Evolutionary conservation across 768 basidiomycete species (phyloP), one percentile per base, ranked within the genome.

Genomic region (Tricholoma hemisulphureum): DNA sequence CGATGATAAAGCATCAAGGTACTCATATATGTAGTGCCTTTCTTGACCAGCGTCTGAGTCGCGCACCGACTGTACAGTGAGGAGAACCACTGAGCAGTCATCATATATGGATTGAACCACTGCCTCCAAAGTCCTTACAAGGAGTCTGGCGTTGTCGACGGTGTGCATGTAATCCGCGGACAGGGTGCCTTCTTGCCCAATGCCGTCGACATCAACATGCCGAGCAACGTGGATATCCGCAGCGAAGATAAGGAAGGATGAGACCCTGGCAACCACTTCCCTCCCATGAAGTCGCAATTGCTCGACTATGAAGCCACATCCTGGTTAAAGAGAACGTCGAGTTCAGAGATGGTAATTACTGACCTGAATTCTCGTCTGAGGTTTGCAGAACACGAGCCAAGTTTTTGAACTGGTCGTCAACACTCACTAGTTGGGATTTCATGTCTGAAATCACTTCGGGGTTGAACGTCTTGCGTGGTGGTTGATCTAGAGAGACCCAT

Each of bases 141-240:
- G 79, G 8, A 76, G 63, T 28, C 88, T 80, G 18, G 90, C 93
- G 56, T 79, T 84, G 45, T 85, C 84, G 2, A 94, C 87, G 18
- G 85, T 84, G 60, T 84, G 80, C 13, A 77, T 67, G 66, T 91
- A 93, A 31, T 76, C 67, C 18, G 81, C 75, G 21, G 76, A 67
- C 6, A 78, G 69, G 13, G 76, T 75, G 1, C 77, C 73, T 26
- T 83, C 80, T 58, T 80, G 77, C 24, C 77, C 77, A 59, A 89
- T 80, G 14, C 88, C 89, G 62, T 93, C 90, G 57, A 95, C 83
- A 67, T 95, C 94, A 59, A 95, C 85, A 68, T 87, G 84, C 28
- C 85, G 83, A 18, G 91, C 91, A 53, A 95, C 71, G 69, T 94
- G 87, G 59, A 94, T 80, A 60, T 91, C 85, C 21, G 83, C 80